Evolutionary conservation across 331 rosid genomes (phyloP).

Genomic region (Pyrus hybrid): DNA sequence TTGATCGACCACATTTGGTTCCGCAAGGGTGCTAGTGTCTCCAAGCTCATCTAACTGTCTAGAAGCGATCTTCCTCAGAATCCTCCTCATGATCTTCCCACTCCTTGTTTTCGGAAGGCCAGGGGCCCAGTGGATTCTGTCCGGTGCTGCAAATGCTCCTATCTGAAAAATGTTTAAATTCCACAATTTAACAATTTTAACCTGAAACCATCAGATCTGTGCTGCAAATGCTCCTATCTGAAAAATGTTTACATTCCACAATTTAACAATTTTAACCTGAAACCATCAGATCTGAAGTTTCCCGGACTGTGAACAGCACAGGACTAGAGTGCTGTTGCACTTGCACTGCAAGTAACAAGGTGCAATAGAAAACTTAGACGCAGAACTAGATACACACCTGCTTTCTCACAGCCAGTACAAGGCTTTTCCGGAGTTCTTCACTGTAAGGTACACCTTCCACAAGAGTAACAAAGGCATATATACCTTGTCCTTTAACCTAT

Average conservation of each 20-base stretch:
- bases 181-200: not conserved
- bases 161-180: conserved; percentile 49
- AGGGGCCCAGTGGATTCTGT: conserved; percentile 98
- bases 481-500: conserved; percentile 94
- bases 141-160: conserved; percentile 99
- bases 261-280: not conserved
- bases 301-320: not conserved
- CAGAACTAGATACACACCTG: conserved; percentile 45
- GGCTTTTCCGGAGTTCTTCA: conserved; percentile 75
- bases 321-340: not conserved
- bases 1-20: conserved; percentile 75
- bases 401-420: conserved; percentile 60
- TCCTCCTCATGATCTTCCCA: conserved; percentile 97
- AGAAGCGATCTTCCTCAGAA: conserved; percentile 86
- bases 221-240: conserved; percentile 99
- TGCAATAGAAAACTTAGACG: conserved; percentile 1
- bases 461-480: conserved; percentile 85
- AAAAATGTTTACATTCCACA: conserved; percentile 11
- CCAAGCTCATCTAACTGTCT: conserved; percentile 88
- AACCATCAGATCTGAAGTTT: not conserved
- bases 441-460: conserved; percentile 84
- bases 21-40: conserved; percentile 93
- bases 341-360: not conserved
- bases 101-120: conserved; percentile 98
- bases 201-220: conserved; percentile 22